Base-by-base conservation (phyloP, 2,329 filamentous ascomycete genomes). In the Aspergillus sp. region DNA sequence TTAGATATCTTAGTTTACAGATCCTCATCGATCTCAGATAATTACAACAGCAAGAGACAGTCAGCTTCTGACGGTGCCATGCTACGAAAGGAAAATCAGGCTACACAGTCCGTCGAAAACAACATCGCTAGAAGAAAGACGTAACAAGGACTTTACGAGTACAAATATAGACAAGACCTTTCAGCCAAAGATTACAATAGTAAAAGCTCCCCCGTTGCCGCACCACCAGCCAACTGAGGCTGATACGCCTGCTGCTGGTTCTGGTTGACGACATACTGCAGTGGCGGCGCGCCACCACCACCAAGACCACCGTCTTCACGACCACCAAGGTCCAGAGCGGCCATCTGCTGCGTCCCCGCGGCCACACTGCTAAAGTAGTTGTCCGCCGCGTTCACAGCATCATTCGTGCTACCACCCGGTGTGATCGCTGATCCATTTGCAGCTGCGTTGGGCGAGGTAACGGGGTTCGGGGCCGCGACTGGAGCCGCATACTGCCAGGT, bases 351-450 rank as follows among this genome's bases (percentile, higher is more conserved):
- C 62, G 81, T 86, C 1, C 89, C 88, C n/a, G 93, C 83, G 49
- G 57, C 57, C 11, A 59, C 57, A 45, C 88, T 90, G 17, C 91
- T 89, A 77, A 97, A 98, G 78, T 97, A 97, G 17, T 89, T 87
- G 72, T 97, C 94, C 9, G 93, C 94, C 58, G 95, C 93, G 71
- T 85, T 91, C 41, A 96, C 88, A 1, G 92, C 92, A 28, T 88
- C 86, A 3, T 87, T 83, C 60, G 93, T 82, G 71, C 89, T 84
- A 6, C 80, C 78, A 7, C 80, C 78, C 62, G 72, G 68, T 28
- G 65, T 64, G 34, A 63, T 61, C n/a, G 64, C 64, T 48, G 68
- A 56, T 25, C 67, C 72, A 53, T 72, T 71, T 19, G 69, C 68
- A 71, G 58, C 77, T 68, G 66, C 77, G 54, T 70, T 68, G 19